Conservation (phyloP, 1,284 basidiomycete genomes). For the Ustilago tritici region DNA sequence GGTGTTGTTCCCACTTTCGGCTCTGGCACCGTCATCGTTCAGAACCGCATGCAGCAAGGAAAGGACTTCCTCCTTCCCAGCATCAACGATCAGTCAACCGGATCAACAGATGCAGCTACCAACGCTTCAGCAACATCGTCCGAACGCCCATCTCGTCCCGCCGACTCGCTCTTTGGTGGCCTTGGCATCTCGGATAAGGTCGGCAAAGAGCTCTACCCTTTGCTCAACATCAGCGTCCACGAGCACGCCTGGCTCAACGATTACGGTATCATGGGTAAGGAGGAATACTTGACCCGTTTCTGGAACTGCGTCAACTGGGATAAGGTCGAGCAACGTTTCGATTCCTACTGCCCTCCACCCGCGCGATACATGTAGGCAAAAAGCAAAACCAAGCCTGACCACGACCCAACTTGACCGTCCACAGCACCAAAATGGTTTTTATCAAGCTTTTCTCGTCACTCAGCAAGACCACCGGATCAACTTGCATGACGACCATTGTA, state of each 20-base stretch:
- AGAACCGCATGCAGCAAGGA: conserved; percentile 59
- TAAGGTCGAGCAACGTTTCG: conserved; percentile 56
- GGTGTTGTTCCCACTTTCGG: conserved; percentile 87
- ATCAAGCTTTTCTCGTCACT: background rate
- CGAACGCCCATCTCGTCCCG: conserved; percentile 26
- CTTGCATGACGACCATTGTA: conserved; percentile 23
- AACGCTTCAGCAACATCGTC: conserved; percentile 54
- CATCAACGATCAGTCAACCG: conserved; percentile 58
- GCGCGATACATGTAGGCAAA: conserved; percentile 24
- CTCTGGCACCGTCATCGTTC: conserved; percentile 86
- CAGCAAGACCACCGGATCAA: background rate
- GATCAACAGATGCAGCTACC: conserved; percentile 41
- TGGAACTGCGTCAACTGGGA: conserved; percentile 90
- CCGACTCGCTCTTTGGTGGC: conserved; percentile 37
- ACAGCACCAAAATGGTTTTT: no score
- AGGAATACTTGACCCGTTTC: conserved; percentile 87
- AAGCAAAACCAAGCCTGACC: background rate
- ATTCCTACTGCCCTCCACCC: conserved; percentile 45
- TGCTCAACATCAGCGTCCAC: conserved; percentile 86
- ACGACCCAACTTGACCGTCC: background rate
- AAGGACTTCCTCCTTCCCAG: conserved; percentile 53
- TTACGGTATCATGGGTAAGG: conserved; percentile 94
- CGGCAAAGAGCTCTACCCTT: conserved; percentile 78
- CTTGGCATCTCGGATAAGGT: conserved; percentile 50
- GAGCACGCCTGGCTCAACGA: conserved; percentile 92